Evolutionary conservation across 176 grass and related monocot genomes (phyloP).

Genomic region (Triticum dicoccoides): DNA sequence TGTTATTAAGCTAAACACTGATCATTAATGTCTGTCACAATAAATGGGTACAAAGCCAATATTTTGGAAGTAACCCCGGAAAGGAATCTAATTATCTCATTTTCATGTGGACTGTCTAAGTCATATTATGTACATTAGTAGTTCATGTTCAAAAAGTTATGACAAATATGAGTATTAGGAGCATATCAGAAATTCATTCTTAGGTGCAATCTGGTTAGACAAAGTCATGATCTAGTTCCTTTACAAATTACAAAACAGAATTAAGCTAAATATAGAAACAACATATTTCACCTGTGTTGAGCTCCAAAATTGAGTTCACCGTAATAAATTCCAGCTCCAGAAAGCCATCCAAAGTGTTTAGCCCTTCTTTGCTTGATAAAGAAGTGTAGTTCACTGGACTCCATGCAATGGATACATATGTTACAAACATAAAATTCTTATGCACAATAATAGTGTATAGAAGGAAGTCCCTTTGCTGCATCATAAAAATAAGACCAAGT

Average conservation of each 20-base stretch:
- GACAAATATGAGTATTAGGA: background rate
- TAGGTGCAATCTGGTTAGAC: background rate
- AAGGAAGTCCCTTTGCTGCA: background rate
- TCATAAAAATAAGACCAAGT: constrained; percentile 1
- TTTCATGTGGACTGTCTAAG: background rate
- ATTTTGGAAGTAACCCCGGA: background rate
- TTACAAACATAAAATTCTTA: constrained; percentile 5
- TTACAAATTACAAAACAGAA: background rate
- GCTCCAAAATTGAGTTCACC: constrained; percentile 97
- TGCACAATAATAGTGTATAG: background rate
- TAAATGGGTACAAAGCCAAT: background rate
- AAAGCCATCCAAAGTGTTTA: constrained; percentile 98
- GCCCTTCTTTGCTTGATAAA: constrained; percentile 97
- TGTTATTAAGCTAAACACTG: background rate
- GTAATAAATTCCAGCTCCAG: constrained; percentile 92
- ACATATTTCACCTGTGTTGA: constrained; percentile 72
- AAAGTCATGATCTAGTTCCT: background rate
- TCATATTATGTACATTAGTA: background rate
- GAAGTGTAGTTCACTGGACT: constrained; percentile 85
- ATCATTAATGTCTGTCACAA: background rate
- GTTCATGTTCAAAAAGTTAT: background rate
- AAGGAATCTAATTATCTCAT: background rate
- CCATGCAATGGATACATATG: constrained; percentile 27
- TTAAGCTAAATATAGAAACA: background rate
- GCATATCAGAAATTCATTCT: background rate